phyloP scores from a whole-genome alignment of 2,329 filamentous ascomycete genomes.

The Penicillium sp. region DNA sequence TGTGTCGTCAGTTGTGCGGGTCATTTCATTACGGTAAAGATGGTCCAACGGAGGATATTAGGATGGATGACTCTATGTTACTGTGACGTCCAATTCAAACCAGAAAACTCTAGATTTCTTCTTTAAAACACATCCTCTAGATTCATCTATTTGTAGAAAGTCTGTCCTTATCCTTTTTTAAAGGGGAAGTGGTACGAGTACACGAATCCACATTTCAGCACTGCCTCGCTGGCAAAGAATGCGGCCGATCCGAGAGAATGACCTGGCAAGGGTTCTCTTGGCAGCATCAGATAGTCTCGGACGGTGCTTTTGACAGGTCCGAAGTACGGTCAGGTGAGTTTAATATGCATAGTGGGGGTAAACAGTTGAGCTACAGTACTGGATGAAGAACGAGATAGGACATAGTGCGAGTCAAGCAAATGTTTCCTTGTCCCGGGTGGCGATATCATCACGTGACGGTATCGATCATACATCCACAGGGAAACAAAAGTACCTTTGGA shows the following conservation, averaged over 20 bases:
- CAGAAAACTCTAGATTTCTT: not conserved
- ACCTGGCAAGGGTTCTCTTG: constrained; percentile 20
- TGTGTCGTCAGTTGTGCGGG: constrained; percentile 14
- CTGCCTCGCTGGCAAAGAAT: constrained; percentile 19
- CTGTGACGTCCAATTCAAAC: not conserved
- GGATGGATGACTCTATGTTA: not conserved
- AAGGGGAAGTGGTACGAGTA: not conserved
- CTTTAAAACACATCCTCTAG: not conserved
- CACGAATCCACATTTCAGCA: constrained; percentile 15
- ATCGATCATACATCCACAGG: not conserved
- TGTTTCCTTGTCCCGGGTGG: not conserved
- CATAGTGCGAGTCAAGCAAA: not conserved
- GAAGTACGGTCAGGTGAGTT: not conserved
- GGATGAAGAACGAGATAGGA: not conserved
- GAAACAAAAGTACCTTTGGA: not conserved
- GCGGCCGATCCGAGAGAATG: constrained; percentile 19
- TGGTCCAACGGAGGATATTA: not conserved
- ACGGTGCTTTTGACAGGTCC: not conserved
- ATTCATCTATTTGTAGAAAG: not conserved
- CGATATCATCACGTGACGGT: not conserved
- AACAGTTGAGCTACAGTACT: not conserved
- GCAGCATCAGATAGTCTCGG: constrained; percentile 1
- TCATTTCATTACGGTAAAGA: constrained; percentile 14
- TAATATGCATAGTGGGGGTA: not conserved
- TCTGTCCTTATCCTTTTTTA: not conserved